Conservation (phyloP, 345 rosid species). For the Hibiscus tridactylites region DNA sequence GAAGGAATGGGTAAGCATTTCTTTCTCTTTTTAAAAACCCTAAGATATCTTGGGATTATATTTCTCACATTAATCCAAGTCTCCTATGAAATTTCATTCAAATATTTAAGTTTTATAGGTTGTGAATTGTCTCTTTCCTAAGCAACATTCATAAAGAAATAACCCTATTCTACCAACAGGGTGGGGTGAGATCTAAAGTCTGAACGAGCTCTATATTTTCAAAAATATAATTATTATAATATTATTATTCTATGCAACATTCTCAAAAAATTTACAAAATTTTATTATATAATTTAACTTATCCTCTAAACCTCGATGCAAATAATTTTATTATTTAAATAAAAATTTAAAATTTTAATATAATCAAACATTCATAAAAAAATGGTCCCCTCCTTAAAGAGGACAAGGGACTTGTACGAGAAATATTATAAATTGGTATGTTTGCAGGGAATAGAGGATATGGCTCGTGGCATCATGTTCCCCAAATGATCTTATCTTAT, state of each 20-base stretch:
- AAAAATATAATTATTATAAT: conserved; percentile 9
- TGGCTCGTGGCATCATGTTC: background rate
- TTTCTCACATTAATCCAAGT: background rate
- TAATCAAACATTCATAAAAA: background rate
- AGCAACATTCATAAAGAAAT: conserved; percentile 9
- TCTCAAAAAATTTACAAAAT: background rate
- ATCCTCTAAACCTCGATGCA: background rate
- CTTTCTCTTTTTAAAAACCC: background rate
- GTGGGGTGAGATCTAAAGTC: background rate
- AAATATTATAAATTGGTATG: background rate
- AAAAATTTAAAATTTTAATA: background rate
- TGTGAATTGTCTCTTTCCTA: background rate
- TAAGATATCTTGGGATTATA: conserved; percentile 13
- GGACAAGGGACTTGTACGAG: background rate
- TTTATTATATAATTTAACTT: background rate
- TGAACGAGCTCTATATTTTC: conserved; percentile 4
- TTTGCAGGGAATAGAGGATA: background rate
- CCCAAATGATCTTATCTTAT: background rate
- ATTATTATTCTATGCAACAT: background rate
- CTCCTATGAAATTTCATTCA: conserved; percentile 6
- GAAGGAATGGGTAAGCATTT: background rate
- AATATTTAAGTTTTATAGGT: background rate
- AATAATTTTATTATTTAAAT: background rate
- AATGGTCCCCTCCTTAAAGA: conserved; percentile 1
- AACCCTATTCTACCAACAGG: conserved; percentile 2